Base-by-base conservation (phyloP, 148 eudicot genomes). In the Vaccinium darrowii region DNA sequence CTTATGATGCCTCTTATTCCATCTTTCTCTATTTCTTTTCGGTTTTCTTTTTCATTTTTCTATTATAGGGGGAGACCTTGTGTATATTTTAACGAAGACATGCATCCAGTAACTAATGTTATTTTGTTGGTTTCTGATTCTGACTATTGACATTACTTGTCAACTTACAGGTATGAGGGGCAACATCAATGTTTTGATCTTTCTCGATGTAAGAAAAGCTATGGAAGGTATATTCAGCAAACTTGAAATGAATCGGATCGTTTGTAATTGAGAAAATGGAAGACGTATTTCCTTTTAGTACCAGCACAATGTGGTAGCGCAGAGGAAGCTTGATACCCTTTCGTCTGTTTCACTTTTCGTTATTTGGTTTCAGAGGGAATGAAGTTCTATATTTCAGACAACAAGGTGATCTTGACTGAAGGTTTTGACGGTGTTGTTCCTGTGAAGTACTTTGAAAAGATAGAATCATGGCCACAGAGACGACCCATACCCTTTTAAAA, bases 371-470 rank as follows among this genome's bases (percentile, higher is more conserved):
- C 93, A 96, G 99, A 94, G 82, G 99, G 98, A 83, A 90, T 97
- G 94, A 95, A 95, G 92, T 89, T 97, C 65, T 97, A 93, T 87
- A 90, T 94, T 62, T 95, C 98, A 1, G 98, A 97, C 53, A 95
- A 97, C 88, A 88, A 86, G 86, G 99, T 97, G 83, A 90, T 97
- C 65, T 87, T 97, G 83, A 95, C 99, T 2, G 99, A 97, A 89
- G 99, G 99, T 60, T 93, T 97, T 86, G 95, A 93, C 58, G 98
- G 99, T 5, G 93, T 88, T 76, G 96, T 97, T 77, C 98, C 98
- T 0, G 91, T 90, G 56, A 93, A 93, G 84, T 97, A 91, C 86
- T 93, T 97, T 82, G 88, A 90, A 87, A 93, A 87, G 90, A 90
- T 97, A 33, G 92, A 89, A 76, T 91, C 94, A 2, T 95, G 98